These are phyloP conservation scores for Podaxis sp. DNA, from an alignment of 768 basidiomycete genomes.

Conservation along the genomic window DNA sequence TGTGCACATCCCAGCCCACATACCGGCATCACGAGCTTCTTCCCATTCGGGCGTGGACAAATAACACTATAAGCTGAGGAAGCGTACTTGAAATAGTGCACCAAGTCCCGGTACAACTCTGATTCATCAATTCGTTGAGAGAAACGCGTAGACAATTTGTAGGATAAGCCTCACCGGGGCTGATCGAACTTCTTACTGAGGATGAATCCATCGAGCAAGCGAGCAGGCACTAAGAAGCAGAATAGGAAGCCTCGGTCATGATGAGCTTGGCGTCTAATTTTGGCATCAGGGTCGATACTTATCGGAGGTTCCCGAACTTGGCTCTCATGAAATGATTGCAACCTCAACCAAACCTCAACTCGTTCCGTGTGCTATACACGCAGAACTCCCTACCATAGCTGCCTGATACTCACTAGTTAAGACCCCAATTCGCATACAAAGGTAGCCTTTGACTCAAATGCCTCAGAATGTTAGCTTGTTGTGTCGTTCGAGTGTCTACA, in stretches of 20 bases:
- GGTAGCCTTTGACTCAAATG: too few species aligned
- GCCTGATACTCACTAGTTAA: too few species aligned
- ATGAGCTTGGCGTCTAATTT: neutral
- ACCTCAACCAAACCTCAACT: too few species aligned
- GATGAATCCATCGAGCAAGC: neutral
- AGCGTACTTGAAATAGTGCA: conserved; percentile 57
- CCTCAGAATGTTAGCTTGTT: too few species aligned
- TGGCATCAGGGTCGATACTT: neutral
- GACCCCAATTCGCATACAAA: too few species aligned
- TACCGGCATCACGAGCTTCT: conserved; percentile 38
- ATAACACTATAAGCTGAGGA: conserved; percentile 46
- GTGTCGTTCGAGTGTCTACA: too few species aligned
- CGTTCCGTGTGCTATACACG: too few species aligned
- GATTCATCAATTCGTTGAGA: neutral
- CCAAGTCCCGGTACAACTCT: conserved; percentile 44
- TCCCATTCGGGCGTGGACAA: conserved; percentile 52
- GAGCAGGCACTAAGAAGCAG: neutral
- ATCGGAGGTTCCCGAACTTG: neutral
- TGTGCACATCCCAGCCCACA: neutral
- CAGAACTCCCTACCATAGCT: too few species aligned
- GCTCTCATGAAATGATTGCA: neutral
- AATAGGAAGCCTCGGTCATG: neutral
- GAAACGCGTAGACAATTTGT: too few species aligned
- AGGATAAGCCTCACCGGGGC: neutral
- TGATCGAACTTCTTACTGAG: neutral